Percentiles rank a stretch among this genome's conserved stretches.
Conservation (phyloP, 495 filamentous ascomycete species). For the Aspergillus coremiiformis region DNA sequence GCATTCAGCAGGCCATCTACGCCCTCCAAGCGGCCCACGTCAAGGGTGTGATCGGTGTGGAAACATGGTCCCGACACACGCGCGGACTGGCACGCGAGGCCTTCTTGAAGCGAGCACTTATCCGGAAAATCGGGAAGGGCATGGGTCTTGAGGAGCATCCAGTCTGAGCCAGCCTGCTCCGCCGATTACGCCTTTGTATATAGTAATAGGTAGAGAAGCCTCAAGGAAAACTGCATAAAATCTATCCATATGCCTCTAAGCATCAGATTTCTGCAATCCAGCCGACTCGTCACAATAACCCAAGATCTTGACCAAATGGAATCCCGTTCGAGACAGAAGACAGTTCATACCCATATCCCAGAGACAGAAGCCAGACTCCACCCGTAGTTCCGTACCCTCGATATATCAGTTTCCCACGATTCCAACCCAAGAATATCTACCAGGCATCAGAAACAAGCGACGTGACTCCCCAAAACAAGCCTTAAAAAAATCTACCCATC, state of each 20-base stretch:
- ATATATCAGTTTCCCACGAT: no score
- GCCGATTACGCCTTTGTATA: neutral
- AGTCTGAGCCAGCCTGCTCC: neutral
- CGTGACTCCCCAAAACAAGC: no score
- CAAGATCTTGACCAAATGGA: no score
- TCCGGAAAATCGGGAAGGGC: constrained; percentile 77
- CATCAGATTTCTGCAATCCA: no score
- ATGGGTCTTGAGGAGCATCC: constrained; percentile 58
- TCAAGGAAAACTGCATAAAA: neutral
- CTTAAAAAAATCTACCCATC: no score
- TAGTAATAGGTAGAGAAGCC: neutral
- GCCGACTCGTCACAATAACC: no score
- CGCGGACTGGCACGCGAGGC: constrained; percentile 78
- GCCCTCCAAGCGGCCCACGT: constrained; percentile 77
- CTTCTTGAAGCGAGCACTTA: constrained; percentile 82
- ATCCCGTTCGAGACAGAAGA: no score
- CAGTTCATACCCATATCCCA: no score
- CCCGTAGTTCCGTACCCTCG: no score
- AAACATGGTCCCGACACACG: constrained; percentile 76
- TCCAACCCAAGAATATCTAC: no score
- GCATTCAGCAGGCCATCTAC: constrained; percentile 76
- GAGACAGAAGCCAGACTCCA: no score
- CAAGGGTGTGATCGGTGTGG: constrained; percentile 68
- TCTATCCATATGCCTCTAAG: neutral
- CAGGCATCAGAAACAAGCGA: no score